Evolutionary conservation across 148 eudicot species (phyloP), one percentile per base, ranked within the genome.

Genomic region (Fallopia convolvulus): DNA sequence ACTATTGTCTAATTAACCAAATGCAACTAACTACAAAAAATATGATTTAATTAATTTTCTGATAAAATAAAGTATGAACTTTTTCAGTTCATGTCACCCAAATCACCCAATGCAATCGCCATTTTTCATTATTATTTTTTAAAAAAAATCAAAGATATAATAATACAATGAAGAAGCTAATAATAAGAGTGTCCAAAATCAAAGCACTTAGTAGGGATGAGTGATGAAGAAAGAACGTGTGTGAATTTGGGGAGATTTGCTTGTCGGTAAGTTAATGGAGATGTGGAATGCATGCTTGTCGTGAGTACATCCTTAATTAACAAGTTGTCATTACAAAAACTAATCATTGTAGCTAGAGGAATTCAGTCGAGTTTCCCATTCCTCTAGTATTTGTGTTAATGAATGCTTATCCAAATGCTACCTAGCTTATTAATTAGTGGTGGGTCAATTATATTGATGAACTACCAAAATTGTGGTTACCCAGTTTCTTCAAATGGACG

Each of bases 201-300:
- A 63, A 63, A 63, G 70, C 23, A 63, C 39, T 61, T 61, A 20
- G 26, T 6, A 8, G 3, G 5, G 21, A n/a, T 10, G 61, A 55
- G 20, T 23, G 70, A 30, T 23, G 36, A 63, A 7, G 4, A 7
- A 56, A 14, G 15, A 53, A 4, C 17, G n/a, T 18, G 61, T 56
- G 61, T 56, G 61, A 56, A 18, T 56, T 56, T 56, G 61, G 61
- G 61, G 61, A 56, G 70, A 63, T 63, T n/a, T 63, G 70, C 15
- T 26, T 63, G 70, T 63, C 70, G 70, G 70, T 63, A 63, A 63
- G 70, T 26, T 63, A 23, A 26, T 56, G 8, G 47, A 52, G 5
- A 52, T 21, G 58, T 52, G 58, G n/a, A 52, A 52, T 52, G 17
- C 58, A 14, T 52, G 20, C 58, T 52, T 52, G 20, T 17, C 10